Evolutionary conservation across 208 protist species (phyloP).

Genomic region (Trypanosoma conorhini): DNA sequence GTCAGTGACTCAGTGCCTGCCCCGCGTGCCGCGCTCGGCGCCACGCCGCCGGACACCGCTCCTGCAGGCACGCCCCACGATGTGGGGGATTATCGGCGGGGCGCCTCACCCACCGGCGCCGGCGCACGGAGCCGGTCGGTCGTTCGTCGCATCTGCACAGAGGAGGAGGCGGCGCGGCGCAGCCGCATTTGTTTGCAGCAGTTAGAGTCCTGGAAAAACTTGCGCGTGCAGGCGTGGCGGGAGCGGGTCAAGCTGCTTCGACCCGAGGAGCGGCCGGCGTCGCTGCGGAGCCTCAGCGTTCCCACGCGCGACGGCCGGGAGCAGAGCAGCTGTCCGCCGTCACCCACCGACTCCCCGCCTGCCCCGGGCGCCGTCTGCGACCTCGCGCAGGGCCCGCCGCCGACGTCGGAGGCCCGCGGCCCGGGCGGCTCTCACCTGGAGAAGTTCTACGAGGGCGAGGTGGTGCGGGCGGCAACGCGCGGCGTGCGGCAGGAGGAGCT

Average conservation of each 20-base stretch:
- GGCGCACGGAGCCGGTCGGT: constrained; percentile 6
- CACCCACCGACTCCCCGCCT: neutral
- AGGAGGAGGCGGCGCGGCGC: constrained; percentile 25
- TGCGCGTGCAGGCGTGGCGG: constrained; percentile 29
- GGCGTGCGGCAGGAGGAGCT: constrained; percentile 21
- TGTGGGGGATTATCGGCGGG: constrained; percentile 5
- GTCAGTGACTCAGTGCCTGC: neutral
- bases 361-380: neutral
- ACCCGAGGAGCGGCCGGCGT: neutral
- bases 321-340: neutral
- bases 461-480: constrained; percentile 19
- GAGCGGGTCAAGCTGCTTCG: constrained; percentile 10
- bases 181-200: constrained; percentile 29
- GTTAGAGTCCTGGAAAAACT: constrained; percentile 31
- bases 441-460: constrained; percentile 32
- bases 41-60: neutral
- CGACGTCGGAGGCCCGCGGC: neutral
- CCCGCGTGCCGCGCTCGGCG: neutral
- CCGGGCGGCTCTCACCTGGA: constrained; percentile 33
- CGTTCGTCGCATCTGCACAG: constrained; percentile 23
- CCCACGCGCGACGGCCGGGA: neutral
- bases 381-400: constrained; percentile 2
- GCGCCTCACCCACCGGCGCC: constrained; percentile 16
- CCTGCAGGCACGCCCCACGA: neutral
- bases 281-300: constrained; percentile 3